Evolutionary conservation across 257 asterid genomes (phyloP), one percentile per base, ranked within the genome.

Genomic region (Solanum bulbocastanum): DNA sequence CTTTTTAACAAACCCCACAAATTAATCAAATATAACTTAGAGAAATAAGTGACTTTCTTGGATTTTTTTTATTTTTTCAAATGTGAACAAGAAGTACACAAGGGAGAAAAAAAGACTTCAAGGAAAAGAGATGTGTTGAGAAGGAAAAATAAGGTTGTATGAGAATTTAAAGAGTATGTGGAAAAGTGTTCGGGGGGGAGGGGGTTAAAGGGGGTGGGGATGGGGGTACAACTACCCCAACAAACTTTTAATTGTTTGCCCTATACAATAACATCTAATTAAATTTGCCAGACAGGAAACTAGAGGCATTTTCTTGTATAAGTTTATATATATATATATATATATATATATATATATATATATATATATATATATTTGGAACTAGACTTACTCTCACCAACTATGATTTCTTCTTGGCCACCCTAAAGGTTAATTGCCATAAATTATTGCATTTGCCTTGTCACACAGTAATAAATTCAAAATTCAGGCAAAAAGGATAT

Each of bases 211-310:
- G 39, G 32, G 68, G 69, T 9, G 4, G n/a, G 81, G 16, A n/a
- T n/a, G 42, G 5, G 10, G 27, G 13, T 25, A 66, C 95, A 94
- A 91, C 98, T 82, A 92, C 96, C 94, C 95, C 94, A 93, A 92
- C 94, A 93, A 92, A 92, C 93, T 89, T 91, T 93, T 92, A 93
- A 91, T 90, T 89, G 91, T 84, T 71, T 46, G 74, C 78, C 78
- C 74, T 56, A 87, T 56, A 87, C 87, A 56, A 81, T 79, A 84
- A 91, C 93, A 94, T 93, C 91, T 83, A 94, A 92, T 90, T 56
- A 18, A 56, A 56, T 56, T 87, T 89, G 93, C 92, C 94, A 89
- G 91, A 72, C 37, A 86, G 88, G 89, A 74, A 88, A 93, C 75
- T 68, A 72, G 88, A 86, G 85, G 88, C 44, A 83, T 74, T 87